Evolutionary conservation across 495 filamentous ascomycete genomes (phyloP), one percentile per base, ranked within the genome.

Genomic region (Corynascus novoguineensis): DNA sequence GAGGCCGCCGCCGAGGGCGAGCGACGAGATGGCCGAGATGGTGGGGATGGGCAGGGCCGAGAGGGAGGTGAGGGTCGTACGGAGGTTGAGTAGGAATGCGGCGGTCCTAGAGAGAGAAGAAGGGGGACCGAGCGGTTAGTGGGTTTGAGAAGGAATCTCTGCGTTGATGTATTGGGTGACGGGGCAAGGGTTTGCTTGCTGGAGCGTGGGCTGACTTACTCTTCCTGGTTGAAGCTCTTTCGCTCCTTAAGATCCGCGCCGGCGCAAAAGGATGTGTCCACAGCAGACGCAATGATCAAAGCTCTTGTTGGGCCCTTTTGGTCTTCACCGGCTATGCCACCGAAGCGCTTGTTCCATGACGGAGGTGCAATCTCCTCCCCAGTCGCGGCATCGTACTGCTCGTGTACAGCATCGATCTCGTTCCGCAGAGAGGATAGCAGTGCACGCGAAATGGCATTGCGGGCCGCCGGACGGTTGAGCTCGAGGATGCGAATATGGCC

Each of bases 181-280:
- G 9, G 17, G 8, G 29, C 3, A 50, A 4, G 37, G 22, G 19
- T n/a, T n/a, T n/a, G n/a, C n/a, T n/a, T n/a, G 49, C n/a, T 11
- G n/a, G 34, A 14, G 27, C 10, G 6, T 11, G 40, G 27, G 8
- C 54, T 5, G 31, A 62, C 74, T 52, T 44, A 78, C 84, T 96
- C 85, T 51, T 87, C 82, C 52, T 71, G 75, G 4, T 80, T 86
- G 70, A 97, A 90, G 0, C 74, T 78, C 31, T 79, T 80, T 21
- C 92, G 78, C 75, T 97, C 93, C 67, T 96, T 97, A 55, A 98
- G 70, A 62, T 98, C 92, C 1, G 93, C 93, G 29, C 93, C 93
- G 0, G 95, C 90, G 72, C 92, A 97, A 72, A 98, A 98, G 51
- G 83, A 83, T 3, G 80, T 75, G 40, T 96, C 89, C 17, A 86